Base-by-base conservation (phyloP, 768 basidiomycete genomes). In the Lactarius psammicola region DNA sequence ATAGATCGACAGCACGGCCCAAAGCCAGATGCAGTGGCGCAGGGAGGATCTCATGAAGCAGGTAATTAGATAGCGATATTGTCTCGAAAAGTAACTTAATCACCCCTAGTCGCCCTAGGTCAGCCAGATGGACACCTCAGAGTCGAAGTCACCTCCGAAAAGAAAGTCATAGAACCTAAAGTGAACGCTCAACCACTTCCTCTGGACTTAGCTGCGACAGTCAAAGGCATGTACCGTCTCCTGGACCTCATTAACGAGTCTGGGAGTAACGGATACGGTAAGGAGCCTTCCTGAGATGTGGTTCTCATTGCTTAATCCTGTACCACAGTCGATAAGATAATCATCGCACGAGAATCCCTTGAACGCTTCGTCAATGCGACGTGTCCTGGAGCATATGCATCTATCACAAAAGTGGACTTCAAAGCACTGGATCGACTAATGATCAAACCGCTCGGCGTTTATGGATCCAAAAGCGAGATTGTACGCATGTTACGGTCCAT, bases 401-500 rank as follows among this genome's bases (percentile, higher is more conserved):
- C 83, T 0, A 74, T 85, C 26, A 51, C 49, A 1, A 51, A 51
- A 15, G 49, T 51, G 11, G 49, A 51, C 11, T 51, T 51, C 2
- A 77, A 78, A 44, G 72, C 75, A 0, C 76, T 87, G 9, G 86
- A 87, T 67, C 65, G 75, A 7, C 71, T 78, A 23, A 58, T 67
- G 5, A 70, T 87, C 64, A 79, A 81, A 63, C 84, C 84, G 7
- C 71, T 84, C 4, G 86, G 86, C 1, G 65, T 87, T 1, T 87
- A 87, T 65, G 86, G 86, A 0, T 82, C 80, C 68, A 82, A 79
- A 68, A 67, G 75, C 2, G 78, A 82, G 65, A 82, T 87, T 28
- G 78, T 80, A 4, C 72, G 75, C 6, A 79, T 85, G 56, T 71
- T 87, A 0, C 62, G 64, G 15, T 71, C 75, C 7, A 70, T 79